Percentiles rank a stretch among this genome's conserved stretches.
These are phyloP conservation scores for Globisporangium carolinianum DNA, from an alignment of 352 stramenopile species.

Conservation along the genomic window DNA sequence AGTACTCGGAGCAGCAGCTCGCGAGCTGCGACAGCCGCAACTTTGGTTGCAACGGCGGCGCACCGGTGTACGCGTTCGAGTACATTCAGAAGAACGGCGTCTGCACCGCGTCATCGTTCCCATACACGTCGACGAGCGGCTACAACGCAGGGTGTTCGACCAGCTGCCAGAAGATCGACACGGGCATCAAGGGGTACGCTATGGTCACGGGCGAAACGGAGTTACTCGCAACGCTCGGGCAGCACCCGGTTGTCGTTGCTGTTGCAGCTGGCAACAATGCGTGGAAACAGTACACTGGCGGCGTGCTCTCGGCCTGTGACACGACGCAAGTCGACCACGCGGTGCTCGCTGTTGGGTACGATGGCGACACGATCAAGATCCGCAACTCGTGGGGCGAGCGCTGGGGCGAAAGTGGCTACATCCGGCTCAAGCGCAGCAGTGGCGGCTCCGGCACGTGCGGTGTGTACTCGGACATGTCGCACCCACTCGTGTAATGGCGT, in stretches of 20 bases:
- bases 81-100: slow-evolving; percentile 85
- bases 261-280: slow-evolving; percentile 92
- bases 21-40: slow-evolving; percentile 85
- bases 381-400: slow-evolving; percentile 96
- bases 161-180: slow-evolving; percentile 20
- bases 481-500: slow-evolving; percentile 12
- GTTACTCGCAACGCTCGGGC: slow-evolving; percentile 80
- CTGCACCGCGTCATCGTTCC: slow-evolving; percentile 63
- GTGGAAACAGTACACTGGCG: slow-evolving; percentile 97
- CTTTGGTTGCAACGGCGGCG: slow-evolving; percentile 88
- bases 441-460: slow-evolving; percentile 43
- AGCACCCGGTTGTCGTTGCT: slow-evolving; percentile 91
- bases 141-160: slow-evolving; percentile 29
- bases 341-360: slow-evolving; percentile 96
- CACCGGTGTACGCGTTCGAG: slow-evolving; percentile 78
- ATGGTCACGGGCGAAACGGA: slow-evolving; percentile 64
- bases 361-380: slow-evolving; percentile 83
- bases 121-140: slow-evolving; percentile 65
- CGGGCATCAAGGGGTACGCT: slow-evolving; percentile 46
- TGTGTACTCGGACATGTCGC: slow-evolving; percentile 47
- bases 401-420: slow-evolving; percentile 94
- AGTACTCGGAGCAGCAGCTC: slow-evolving; percentile 92
- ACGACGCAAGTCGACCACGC: slow-evolving; percentile 95
- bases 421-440: slow-evolving; percentile 86
- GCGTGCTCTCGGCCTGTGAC: slow-evolving; percentile 79